phyloP scores from a whole-genome alignment of 1,139 yeast species.

The Blastobotrys aristatus region DNA sequence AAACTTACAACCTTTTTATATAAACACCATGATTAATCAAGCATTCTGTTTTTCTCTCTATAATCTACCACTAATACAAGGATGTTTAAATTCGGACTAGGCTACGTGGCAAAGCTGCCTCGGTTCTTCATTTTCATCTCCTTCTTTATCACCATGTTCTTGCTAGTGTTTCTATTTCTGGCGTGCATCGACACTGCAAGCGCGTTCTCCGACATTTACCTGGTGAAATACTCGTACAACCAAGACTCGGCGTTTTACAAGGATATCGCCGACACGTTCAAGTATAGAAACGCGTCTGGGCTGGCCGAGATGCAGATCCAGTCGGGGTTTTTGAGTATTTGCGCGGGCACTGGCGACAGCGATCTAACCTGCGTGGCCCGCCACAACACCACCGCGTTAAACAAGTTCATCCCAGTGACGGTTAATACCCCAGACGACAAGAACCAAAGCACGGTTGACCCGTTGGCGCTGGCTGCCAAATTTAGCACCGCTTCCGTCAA shows the following conservation, averaged over 20 bases:
- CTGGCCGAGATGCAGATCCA: slow-evolving; percentile 37
- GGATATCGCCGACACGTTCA: slow-evolving; percentile 32
- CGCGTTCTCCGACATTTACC: slow-evolving; percentile 44
- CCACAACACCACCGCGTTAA: slow-evolving; percentile 23
- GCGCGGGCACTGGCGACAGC: slow-evolving; percentile 35
- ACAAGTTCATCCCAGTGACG: slow-evolving; percentile 8
- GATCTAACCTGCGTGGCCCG: slow-evolving; percentile 37
- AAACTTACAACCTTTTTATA: too few species aligned
- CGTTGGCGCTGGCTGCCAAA: slow-evolving; percentile 40
- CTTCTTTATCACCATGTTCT: slow-evolving; percentile 39
- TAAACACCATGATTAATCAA: neutral
- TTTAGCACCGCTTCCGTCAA: slow-evolving; percentile 47
- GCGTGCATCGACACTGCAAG: slow-evolving; percentile 44
- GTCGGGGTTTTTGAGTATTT: slow-evolving; percentile 50
- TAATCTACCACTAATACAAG: too few species aligned
- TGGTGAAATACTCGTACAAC: slow-evolving; percentile 46
- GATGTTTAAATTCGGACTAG: slow-evolving; percentile 14
- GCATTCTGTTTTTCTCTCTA: neutral
- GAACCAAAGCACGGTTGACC: slow-evolving; percentile 31
- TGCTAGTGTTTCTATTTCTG: slow-evolving; percentile 48
- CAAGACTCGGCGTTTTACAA: slow-evolving; percentile 39
- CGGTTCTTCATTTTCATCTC: slow-evolving; percentile 26
- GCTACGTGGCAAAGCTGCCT: slow-evolving; percentile 22
- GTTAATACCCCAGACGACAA: neutral
- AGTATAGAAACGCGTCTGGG: slow-evolving; percentile 28